phyloP scores from a whole-genome alignment of 1,139 yeast genomes.

The Hyphopichia burtonii region DNA sequence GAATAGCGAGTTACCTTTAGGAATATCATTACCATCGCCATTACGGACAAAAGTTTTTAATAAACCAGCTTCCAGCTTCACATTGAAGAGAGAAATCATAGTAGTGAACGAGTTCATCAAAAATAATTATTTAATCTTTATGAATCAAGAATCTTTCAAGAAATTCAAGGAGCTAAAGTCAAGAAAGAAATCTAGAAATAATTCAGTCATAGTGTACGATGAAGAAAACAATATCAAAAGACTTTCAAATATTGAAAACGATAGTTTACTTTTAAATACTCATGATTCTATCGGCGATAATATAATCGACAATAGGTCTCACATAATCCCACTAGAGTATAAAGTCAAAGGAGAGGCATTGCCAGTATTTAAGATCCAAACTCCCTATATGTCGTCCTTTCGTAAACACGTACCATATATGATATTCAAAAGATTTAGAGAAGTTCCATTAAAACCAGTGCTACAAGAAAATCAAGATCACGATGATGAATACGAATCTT shows the following conservation, averaged over 20 bases:
- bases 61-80: slow-evolving; percentile 14
- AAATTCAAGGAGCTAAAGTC: slow-evolving; percentile 29
- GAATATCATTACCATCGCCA: background rate
- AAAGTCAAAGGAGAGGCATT: slow-evolving; percentile 35
- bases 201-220: slow-evolving; percentile 23
- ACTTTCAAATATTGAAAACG: slow-evolving; percentile 5
- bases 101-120: slow-evolving; percentile 36
- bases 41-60: slow-evolving; percentile 11
- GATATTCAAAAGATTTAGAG: slow-evolving; percentile 31
- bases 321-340: slow-evolving; percentile 32
- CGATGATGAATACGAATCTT: slow-evolving; percentile 28
- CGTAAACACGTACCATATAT: slow-evolving; percentile 39
- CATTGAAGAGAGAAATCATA: slow-evolving; percentile 27
- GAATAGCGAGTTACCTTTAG: background rate
- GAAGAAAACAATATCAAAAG: slow-evolving; percentile 19
- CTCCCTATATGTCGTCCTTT: slow-evolving; percentile 37
- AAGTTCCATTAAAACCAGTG: slow-evolving; percentile 28
- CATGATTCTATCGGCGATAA: slow-evolving; percentile 3
- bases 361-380: slow-evolving; percentile 36
- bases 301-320: slow-evolving; percentile 29
- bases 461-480: slow-evolving; percentile 8
- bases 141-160: slow-evolving; percentile 28
- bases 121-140: slow-evolving; percentile 28
- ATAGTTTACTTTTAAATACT: background rate
- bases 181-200: slow-evolving; percentile 22